phyloP scores from a whole-genome alignment of 2,329 filamentous ascomycete species.

The Rhinocladiella similis region DNA sequence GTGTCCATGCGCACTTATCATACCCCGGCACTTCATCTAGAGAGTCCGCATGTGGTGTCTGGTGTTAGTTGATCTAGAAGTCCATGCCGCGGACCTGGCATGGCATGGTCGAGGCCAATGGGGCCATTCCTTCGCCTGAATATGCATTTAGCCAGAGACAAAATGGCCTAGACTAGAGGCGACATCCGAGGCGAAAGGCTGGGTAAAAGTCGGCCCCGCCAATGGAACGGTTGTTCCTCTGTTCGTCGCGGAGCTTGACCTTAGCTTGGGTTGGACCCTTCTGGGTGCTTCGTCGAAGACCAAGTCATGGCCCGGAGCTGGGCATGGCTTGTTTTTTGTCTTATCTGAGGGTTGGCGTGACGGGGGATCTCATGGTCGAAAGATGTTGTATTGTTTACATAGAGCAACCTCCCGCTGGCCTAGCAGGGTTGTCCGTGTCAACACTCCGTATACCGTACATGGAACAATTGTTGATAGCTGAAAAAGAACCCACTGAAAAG shows the following conservation, averaged over 20 bases:
- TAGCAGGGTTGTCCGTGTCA: not conserved
- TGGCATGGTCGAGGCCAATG: conserved; percentile 8
- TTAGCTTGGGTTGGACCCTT: not conserved
- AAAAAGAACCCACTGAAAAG: not conserved
- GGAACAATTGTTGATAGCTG: not conserved
- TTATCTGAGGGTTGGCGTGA: too few relatives aligned
- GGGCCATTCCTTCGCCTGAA: not conserved
- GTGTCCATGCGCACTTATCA: conserved; percentile 10
- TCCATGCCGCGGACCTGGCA: conserved; percentile 6
- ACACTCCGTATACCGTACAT: not conserved
- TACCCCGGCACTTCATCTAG: not conserved
- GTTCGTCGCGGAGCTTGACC: not conserved
- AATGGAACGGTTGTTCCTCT: not conserved
- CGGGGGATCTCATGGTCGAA: too few relatives aligned
- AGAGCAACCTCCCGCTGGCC: not conserved
- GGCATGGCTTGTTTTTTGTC: not conserved
- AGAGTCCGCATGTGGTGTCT: conserved; percentile 7
- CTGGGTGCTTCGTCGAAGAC: not conserved
- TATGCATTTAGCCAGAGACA: conserved; percentile 11
- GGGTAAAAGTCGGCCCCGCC: conserved; percentile 10
- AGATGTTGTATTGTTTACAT: too few relatives aligned
- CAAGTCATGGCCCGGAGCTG: not conserved
- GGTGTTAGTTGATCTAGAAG: conserved; percentile 12
- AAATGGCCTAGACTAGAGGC: conserved; percentile 11
- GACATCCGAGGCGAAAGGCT: conserved; percentile 10